Percentiles rank a stretch among this genome's conserved stretches.
Conservation (phyloP, 257 asterid species). For the Solanum ahanhuiri region DNA sequence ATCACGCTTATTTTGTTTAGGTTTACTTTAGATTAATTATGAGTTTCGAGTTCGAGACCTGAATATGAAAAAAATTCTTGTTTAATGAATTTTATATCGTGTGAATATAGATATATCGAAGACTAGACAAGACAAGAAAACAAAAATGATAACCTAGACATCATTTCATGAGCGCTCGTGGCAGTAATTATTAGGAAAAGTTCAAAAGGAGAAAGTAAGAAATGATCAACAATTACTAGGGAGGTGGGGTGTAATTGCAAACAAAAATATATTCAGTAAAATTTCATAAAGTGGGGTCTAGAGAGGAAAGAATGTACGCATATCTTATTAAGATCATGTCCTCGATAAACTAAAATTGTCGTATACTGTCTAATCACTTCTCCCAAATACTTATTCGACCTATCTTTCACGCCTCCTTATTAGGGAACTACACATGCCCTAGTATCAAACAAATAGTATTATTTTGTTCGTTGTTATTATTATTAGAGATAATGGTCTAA, state of each 20-base stretch:
- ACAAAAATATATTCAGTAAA: too few relatives aligned
- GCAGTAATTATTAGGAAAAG: not conserved
- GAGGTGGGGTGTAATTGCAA: not conserved
- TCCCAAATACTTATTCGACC: fast-evolving
- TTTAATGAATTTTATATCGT: not conserved
- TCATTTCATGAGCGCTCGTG: not conserved
- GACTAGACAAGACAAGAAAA: not conserved
- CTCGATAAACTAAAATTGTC: too few relatives aligned
- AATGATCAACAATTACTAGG: not conserved
- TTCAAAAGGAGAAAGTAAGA: not conserved
- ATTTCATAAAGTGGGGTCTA: too few relatives aligned
- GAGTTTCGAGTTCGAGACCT: not conserved
- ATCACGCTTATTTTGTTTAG: not conserved
- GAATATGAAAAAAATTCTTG: not conserved
- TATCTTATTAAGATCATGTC: fast-evolving
- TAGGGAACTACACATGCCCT: not conserved
- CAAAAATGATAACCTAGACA: not conserved
- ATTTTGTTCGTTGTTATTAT: too few relatives aligned
- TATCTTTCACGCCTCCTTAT: not conserved
- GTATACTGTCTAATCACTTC: too few relatives aligned
- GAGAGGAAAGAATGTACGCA: too few relatives aligned
- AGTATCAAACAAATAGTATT: not conserved
- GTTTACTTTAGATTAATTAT: not conserved
- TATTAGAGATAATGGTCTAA: not conserved
- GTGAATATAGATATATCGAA: not conserved